phyloP scores from a whole-genome alignment of 345 rosid genomes.

The Cochlearia excelsa region DNA sequence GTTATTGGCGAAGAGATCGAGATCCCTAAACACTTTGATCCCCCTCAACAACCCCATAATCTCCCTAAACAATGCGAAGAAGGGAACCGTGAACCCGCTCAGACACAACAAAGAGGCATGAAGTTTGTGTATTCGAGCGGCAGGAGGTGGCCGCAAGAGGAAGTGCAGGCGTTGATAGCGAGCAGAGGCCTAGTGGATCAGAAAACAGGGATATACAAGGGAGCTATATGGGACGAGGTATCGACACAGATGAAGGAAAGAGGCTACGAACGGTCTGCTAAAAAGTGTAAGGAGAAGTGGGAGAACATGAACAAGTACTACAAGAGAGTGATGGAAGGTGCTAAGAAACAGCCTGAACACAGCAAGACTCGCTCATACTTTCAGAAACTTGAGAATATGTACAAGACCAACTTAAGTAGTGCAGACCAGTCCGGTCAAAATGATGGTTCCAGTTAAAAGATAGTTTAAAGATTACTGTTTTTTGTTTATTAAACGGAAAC shows the following conservation, averaged over 20 bases:
- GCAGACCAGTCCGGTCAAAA: constrained; percentile 18
- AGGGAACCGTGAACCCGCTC: constrained; percentile 20
- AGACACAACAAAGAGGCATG: constrained; percentile 24
- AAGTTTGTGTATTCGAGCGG: constrained; percentile 29
- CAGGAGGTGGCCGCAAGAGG: constrained; percentile 72
- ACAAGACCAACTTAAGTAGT: constrained; percentile 38
- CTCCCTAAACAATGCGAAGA: constrained; percentile 30
- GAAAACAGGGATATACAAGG: constrained; percentile 40
- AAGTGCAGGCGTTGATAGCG: constrained; percentile 65
- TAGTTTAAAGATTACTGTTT: constrained; percentile 15
- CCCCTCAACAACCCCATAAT: constrained; percentile 19
- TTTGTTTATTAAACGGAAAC: constrained; percentile 11
- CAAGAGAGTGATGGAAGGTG: constrained; percentile 45
- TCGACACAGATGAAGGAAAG: constrained; percentile 49
- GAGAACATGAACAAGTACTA: constrained; percentile 76
- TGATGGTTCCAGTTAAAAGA: constrained; percentile 1
- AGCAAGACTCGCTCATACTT: constrained; percentile 51
- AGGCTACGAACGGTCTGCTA: constrained; percentile 61
- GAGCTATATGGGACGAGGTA: constrained; percentile 63
- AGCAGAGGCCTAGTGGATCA: constrained; percentile 49
- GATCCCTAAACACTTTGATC: constrained; percentile 18
- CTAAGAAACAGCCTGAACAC: constrained; percentile 45
- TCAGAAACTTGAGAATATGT: constrained; percentile 45
- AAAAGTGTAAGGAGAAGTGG: constrained; percentile 86
- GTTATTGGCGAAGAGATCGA: constrained; percentile 46